Percentiles rank a stretch among this genome's conserved stretches.
phyloP scores from a whole-genome alignment of 192 early-diverging fungal genomes.

The Linderina pennispora region DNA sequence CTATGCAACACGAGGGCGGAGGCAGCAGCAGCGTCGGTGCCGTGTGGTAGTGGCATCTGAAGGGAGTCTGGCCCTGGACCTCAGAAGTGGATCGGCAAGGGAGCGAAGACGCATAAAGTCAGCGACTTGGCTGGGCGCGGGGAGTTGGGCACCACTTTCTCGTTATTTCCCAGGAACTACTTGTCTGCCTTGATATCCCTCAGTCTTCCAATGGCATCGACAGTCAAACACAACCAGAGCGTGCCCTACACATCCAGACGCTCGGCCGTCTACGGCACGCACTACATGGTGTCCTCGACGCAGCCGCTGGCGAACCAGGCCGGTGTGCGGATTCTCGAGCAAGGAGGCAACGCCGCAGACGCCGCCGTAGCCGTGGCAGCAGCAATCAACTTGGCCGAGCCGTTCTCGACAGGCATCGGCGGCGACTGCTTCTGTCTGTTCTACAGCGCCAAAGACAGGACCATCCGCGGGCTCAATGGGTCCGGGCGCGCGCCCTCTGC shows the following conservation, averaged over 20 bases:
- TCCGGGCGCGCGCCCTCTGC: conserved; percentile 53
- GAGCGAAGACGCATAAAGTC: too few species aligned
- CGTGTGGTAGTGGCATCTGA: too few species aligned
- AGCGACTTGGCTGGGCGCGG: too few species aligned
- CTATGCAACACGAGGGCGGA: too few species aligned
- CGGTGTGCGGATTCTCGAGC: conserved; percentile 54
- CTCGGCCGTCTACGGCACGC: conserved; percentile 51
- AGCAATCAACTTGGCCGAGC: conserved; percentile 65
- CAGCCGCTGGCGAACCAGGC: conserved; percentile 68
- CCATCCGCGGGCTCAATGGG: conserved; percentile 56
- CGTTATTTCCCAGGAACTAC: too few species aligned
- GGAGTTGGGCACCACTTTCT: too few species aligned
- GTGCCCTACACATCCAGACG: conserved; percentile 37
- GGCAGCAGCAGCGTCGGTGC: too few species aligned
- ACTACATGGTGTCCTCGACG: conserved; percentile 59
- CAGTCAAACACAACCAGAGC: conserved; percentile 9
- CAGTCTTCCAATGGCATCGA: conserved; percentile 41
- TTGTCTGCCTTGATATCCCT: too few species aligned
- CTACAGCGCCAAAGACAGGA: conserved; percentile 55
- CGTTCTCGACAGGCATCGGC: conserved; percentile 68
- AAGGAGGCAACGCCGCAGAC: conserved; percentile 75
- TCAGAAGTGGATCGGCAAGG: too few species aligned
- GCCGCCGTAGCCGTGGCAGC: conserved; percentile 66
- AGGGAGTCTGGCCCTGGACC: too few species aligned
- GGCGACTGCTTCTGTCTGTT: conserved; percentile 78